Percentiles rank a stretch among this genome's conserved stretches.
phyloP scores from a whole-genome alignment of 306 rosid genomes.

The Begonia fuchsioides region DNA sequence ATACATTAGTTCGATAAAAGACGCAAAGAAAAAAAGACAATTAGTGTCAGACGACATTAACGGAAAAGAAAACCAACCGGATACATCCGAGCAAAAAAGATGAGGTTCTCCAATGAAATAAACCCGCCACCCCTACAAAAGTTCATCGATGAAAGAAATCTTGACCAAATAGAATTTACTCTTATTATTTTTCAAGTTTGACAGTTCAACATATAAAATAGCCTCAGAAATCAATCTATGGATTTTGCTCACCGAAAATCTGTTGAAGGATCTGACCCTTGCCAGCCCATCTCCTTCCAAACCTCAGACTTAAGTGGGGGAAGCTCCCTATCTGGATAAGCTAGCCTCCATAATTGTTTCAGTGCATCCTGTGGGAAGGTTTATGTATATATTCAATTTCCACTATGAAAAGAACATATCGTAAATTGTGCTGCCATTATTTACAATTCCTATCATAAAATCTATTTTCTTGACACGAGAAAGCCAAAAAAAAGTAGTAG shows the following conservation, averaged over 20 bases:
- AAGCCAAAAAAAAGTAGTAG: too few relatives aligned
- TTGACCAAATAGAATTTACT: background rate
- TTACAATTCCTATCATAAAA: too few relatives aligned
- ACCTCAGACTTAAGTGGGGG: slow-evolving; percentile 79
- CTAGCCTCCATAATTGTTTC: slow-evolving; percentile 65
- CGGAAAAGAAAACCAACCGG: slow-evolving; percentile 47
- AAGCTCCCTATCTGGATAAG: slow-evolving; percentile 69
- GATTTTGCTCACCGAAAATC: slow-evolving; percentile 67
- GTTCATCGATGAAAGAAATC: background rate
- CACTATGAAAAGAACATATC: too few relatives aligned
- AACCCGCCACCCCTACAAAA: slow-evolving; percentile 85
- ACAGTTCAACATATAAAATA: background rate
- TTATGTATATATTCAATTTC: too few relatives aligned
- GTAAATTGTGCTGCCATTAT: too few relatives aligned
- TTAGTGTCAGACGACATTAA: background rate
- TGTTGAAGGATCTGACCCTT: slow-evolving; percentile 91
- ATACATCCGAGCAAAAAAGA: slow-evolving; percentile 62
- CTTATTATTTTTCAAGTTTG: too few relatives aligned
- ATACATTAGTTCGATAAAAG: background rate
- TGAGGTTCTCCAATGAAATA: slow-evolving; percentile 88
- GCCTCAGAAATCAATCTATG: background rate
- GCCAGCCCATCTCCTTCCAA: slow-evolving; percentile 99
- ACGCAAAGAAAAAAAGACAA: too few relatives aligned
- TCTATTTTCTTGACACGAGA: too few relatives aligned
- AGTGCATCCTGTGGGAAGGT: slow-evolving; percentile 50